phyloP scores from a whole-genome alignment of 1,139 yeast genomes.

The Taphrina wiesneri region DNA sequence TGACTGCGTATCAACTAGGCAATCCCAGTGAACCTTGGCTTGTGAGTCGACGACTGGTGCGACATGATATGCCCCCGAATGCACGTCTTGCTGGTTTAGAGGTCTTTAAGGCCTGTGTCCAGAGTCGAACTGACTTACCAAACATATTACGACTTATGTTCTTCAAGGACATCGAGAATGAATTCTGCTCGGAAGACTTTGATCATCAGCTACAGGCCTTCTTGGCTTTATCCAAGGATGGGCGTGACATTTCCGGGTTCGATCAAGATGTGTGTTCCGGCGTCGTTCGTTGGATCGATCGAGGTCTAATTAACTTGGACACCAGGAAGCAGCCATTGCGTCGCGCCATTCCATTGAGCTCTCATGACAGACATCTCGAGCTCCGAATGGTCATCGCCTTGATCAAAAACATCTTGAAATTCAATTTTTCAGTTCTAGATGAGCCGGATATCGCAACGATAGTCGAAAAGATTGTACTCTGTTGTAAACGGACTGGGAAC shows the following conservation, averaged over 20 bases:
- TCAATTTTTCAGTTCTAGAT: constrained; percentile 53
- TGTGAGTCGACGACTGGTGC: constrained; percentile 60
- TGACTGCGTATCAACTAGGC: constrained; percentile 5
- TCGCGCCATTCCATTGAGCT: constrained; percentile 37
- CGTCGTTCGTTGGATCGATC: constrained; percentile 37
- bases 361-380: constrained; percentile 42
- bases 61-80: constrained; percentile 49
- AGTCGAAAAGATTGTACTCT: constrained; percentile 48
- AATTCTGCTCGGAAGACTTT: constrained; percentile 57
- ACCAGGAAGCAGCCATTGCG: constrained; percentile 7
- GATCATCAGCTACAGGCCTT: constrained; percentile 59
- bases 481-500: constrained; percentile 53
- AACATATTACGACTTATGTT: constrained; percentile 56
- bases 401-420: constrained; percentile 53
- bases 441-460: constrained; percentile 49
- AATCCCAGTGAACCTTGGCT: constrained; percentile 64
- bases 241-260: constrained; percentile 52
- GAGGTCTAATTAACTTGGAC: constrained; percentile 14
- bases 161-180: constrained; percentile 60
- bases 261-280: constrained; percentile 40
- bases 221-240: constrained; percentile 58
- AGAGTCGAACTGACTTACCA: constrained; percentile 52
- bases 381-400: constrained; percentile 48
- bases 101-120: constrained; percentile 60
- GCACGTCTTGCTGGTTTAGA: constrained; percentile 57